phyloP scores from a whole-genome alignment of 2,329 filamentous ascomycete species.

The Aspergillus versicolor region DNA sequence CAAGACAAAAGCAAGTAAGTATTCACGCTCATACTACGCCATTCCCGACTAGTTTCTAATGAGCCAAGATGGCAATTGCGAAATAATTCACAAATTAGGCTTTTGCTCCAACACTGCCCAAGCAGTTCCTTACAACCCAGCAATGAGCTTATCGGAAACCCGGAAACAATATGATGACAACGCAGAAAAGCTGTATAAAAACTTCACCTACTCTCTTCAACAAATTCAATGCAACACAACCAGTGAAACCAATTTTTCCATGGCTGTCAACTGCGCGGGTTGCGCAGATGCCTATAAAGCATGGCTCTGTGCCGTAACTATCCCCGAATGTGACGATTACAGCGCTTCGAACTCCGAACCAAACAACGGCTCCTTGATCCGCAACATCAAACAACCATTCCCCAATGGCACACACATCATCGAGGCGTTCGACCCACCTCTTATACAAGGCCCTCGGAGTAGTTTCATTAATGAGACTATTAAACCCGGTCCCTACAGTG shows the following conservation, averaged over 20 bases:
- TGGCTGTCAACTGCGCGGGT: constrained; percentile 72
- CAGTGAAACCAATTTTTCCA: constrained; percentile 73
- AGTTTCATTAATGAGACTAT: constrained; percentile 67
- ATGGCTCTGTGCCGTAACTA: constrained; percentile 92
- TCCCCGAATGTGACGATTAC: constrained; percentile 89
- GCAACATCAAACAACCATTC: constrained; percentile 71
- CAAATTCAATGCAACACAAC: constrained; percentile 83
- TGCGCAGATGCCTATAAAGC: constrained; percentile 81
- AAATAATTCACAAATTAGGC: constrained; percentile 78
- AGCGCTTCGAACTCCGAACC: constrained; percentile 33
- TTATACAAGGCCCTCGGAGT: constrained; percentile 64
- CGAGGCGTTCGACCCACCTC: constrained; percentile 31
- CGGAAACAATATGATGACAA: constrained; percentile 75
- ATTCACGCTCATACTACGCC: not conserved
- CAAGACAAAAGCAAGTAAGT: constrained; percentile 71
- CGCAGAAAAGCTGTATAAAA: constrained; percentile 66
- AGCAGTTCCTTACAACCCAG: constrained; percentile 80
- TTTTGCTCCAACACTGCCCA: constrained; percentile 91
- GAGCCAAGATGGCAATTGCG: constrained; percentile 72
- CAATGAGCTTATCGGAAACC: constrained; percentile 61
- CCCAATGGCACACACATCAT: constrained; percentile 64
- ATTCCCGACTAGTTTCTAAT: not conserved
- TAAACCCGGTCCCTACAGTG: constrained; percentile 85
- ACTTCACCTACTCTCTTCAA: constrained; percentile 77
- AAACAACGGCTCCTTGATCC: constrained; percentile 59